These are phyloP conservation scores for Paxillus rubicundulus DNA, from an alignment of 768 basidiomycete species.

Conservation along the genomic window DNA sequence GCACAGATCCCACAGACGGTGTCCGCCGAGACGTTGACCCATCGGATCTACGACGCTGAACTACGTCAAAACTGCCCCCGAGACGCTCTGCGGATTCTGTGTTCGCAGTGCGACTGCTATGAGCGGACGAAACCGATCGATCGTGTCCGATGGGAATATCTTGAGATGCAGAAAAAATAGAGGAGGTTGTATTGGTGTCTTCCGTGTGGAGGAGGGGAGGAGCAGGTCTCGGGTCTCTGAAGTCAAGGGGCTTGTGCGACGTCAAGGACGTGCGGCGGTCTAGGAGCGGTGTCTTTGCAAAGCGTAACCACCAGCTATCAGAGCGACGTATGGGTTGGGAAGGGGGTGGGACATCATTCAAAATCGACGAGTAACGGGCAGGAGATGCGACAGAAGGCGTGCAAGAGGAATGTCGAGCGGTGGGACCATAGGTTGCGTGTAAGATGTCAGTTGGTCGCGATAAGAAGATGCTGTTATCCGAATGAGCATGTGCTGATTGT, in stretches of 20 bases:
- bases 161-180: slow-evolving; percentile 13
- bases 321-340: slow-evolving; percentile 56
- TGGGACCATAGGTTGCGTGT: slow-evolving; percentile 22
- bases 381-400: slow-evolving; percentile 28
- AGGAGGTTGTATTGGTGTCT: slow-evolving; percentile 33
- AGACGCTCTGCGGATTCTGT: slow-evolving; percentile 67
- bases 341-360: slow-evolving; percentile 40
- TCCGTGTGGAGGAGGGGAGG: slow-evolving; percentile 62
- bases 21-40: slow-evolving; percentile 24
- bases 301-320: slow-evolving; percentile 77
- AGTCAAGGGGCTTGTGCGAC: slow-evolving; percentile 42
- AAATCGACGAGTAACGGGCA: slow-evolving; percentile 40
- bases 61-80: slow-evolving; percentile 66
- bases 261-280: slow-evolving; percentile 52
- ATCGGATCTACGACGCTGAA: slow-evolving; percentile 46
- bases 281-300: slow-evolving; percentile 63
- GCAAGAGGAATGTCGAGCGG: slow-evolving; percentile 23
- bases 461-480: slow-evolving; percentile 22
- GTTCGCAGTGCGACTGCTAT: slow-evolving; percentile 60
- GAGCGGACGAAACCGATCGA: slow-evolving; percentile 44
- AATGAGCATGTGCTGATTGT: slow-evolving; percentile 24
- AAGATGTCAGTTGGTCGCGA: slow-evolving; percentile 9
- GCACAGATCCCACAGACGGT: slow-evolving; percentile 25
- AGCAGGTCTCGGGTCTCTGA: slow-evolving; percentile 79
- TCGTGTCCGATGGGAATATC: slow-evolving; percentile 24